Conservation (phyloP, 306 rosid species). For the Casuarina cunninghamiana region DNA sequence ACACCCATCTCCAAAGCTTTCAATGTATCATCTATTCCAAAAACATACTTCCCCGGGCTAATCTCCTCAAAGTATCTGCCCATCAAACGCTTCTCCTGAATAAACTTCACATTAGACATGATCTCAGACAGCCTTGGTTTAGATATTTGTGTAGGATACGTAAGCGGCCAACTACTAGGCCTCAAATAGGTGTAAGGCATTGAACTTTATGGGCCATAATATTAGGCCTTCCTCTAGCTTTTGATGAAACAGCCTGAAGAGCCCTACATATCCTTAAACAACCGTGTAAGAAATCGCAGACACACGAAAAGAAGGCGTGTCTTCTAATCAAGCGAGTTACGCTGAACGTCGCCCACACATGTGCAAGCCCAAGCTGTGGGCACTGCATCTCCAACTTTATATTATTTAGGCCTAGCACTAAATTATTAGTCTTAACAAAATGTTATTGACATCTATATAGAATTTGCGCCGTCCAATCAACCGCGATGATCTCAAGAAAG, state of each 20-base stretch:
- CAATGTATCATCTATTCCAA: conserved; percentile 80
- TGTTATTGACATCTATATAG: conserved; percentile 38
- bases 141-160: no score
- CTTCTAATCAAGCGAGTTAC: conserved; percentile 38
- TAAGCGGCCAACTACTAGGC: no score
- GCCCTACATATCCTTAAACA: no score
- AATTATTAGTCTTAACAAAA: conserved; percentile 30
- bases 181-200: no score
- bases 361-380: conserved; percentile 64
- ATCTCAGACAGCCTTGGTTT: conserved; percentile 49
- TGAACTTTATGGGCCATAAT: no score
- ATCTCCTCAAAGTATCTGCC: conserved; percentile 86
- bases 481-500: conserved; percentile 67
- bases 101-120: conserved; percentile 80
- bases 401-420: conserved; percentile 30
- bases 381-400: conserved; percentile 56
- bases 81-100: conserved; percentile 78
- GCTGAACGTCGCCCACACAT: conserved; percentile 46
- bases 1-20: conserved; percentile 62
- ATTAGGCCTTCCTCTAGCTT: no score
- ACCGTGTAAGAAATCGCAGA: conserved; percentile 28
- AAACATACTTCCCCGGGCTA: conserved; percentile 56
- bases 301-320: conserved; percentile 52
- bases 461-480: conserved; percentile 62
- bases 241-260: no score